These are phyloP conservation scores for Miscanthus lutarioriparius DNA, from an alignment of 176 grass and related monocot genomes.

Conservation along the genomic window DNA sequence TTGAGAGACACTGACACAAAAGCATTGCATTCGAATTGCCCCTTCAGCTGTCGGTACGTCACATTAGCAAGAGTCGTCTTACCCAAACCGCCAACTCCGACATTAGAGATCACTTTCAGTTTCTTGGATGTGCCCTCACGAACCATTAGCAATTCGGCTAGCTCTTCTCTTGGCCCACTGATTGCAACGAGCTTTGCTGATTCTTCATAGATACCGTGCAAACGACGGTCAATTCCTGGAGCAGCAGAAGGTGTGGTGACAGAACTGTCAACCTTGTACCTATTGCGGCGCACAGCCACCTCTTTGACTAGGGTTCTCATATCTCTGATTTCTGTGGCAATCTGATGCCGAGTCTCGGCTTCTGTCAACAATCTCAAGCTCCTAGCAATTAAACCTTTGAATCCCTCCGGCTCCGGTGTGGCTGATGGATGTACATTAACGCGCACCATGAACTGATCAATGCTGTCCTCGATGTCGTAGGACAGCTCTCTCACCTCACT, in stretches of 20 bases:
- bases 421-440: neutral
- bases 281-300: neutral
- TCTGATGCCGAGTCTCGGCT: neutral
- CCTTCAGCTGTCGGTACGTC: neutral
- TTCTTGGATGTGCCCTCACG: neutral
- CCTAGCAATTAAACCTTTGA: neutral
- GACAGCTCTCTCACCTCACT: neutral
- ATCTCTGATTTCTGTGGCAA: neutral
- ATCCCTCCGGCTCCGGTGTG: neutral
- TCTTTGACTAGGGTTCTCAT: neutral
- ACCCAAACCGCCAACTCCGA: conserved; percentile 31
- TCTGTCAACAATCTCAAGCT: neutral
- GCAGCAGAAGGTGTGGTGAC: neutral
- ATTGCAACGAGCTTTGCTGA: conserved; percentile 5
- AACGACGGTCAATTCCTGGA: conserved; percentile 8
- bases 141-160: neutral
- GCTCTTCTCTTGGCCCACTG: neutral
- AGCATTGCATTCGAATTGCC: conserved; percentile 3
- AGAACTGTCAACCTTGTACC: neutral
- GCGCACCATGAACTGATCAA: conserved; percentile 21
- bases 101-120: conserved; percentile 28
- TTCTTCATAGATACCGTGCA: conserved; percentile 15
- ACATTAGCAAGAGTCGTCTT: conserved; percentile 36
- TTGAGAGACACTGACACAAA: conserved; percentile 28
- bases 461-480: conserved; percentile 16